phyloP scores from a whole-genome alignment of 108 stramenopile genomes.

The Pelagomonas calceolata region DNA sequence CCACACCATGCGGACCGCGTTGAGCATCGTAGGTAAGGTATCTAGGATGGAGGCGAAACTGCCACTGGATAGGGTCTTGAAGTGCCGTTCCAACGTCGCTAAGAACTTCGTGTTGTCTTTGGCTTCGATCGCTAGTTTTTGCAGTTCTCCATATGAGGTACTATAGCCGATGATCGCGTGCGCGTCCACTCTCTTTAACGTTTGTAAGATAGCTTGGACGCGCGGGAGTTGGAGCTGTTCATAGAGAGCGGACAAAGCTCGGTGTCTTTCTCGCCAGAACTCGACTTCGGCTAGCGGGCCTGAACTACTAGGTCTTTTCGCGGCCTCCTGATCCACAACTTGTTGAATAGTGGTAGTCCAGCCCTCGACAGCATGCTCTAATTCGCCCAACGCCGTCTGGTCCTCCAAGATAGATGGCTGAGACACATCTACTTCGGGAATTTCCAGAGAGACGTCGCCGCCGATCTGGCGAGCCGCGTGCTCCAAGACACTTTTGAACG shows the following conservation, averaged over 20 bases:
- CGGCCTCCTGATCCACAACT: slow-evolving; percentile 34
- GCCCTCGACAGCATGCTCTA: slow-evolving; percentile 39
- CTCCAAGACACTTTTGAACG: slow-evolving; percentile 32
- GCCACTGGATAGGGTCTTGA: slow-evolving; percentile 44
- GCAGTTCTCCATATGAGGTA: slow-evolving; percentile 36
- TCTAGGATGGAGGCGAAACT: slow-evolving; percentile 41
- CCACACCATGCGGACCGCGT: slow-evolving; percentile 57
- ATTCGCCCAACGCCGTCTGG: slow-evolving; percentile 6
- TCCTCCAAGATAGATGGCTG: too few relatives aligned
- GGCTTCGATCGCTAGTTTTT: slow-evolving; percentile 47
- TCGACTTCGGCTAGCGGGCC: slow-evolving; percentile 54
- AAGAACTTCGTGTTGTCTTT: slow-evolving; percentile 61
- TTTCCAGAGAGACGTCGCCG: slow-evolving; percentile 38
- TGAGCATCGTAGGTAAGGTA: slow-evolving; percentile 45
- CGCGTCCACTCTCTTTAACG: slow-evolving; percentile 34
- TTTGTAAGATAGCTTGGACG: slow-evolving; percentile 48
- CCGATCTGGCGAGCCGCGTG: slow-evolving; percentile 41
- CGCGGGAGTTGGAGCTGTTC: slow-evolving; percentile 50
- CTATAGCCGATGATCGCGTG: slow-evolving; percentile 39
- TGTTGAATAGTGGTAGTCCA: slow-evolving; percentile 36
- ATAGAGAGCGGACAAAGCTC: slow-evolving; percentile 49
- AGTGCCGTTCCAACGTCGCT: slow-evolving; percentile 56
- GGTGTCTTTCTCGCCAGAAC: slow-evolving; percentile 51
- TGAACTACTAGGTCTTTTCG: slow-evolving; percentile 14
- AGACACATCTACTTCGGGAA: slow-evolving; percentile 41